These are phyloP conservation scores for Mucor piriformis DNA, from an alignment of 371 early-diverging fungal genomes.

Conservation along the genomic window DNA sequence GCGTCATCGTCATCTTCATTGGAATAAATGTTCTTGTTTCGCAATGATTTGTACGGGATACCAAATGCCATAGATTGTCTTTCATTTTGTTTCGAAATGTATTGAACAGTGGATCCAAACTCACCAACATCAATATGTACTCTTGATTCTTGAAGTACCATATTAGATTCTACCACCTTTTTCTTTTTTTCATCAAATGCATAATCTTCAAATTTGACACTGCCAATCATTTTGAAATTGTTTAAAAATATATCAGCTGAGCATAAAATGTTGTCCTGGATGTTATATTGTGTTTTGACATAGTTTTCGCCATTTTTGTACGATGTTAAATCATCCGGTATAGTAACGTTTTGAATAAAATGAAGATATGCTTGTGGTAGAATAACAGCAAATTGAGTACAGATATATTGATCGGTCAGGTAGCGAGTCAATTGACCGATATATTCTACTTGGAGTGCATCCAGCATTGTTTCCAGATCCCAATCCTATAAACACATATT, in stretches of 20 bases:
- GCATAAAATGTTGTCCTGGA: constrained; percentile 67
- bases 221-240: constrained; percentile 56
- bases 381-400: constrained; percentile 59
- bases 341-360: constrained; percentile 78
- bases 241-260: constrained; percentile 69
- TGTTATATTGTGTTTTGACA: constrained; percentile 64
- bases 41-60: constrained; percentile 60
- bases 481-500: too few species aligned
- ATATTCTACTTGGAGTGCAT: constrained; percentile 70
- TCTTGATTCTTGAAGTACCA: constrained; percentile 62
- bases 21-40: constrained; percentile 17
- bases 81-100: constrained; percentile 46
- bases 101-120: constrained; percentile 59
- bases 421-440: constrained; percentile 62
- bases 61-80: constrained; percentile 55
- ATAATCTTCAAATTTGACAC: constrained; percentile 63
- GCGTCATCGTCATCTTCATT: constrained; percentile 22
- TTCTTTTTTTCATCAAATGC: constrained; percentile 57
- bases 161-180: constrained; percentile 54
- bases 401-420: constrained; percentile 55
- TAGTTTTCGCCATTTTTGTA: constrained; percentile 53
- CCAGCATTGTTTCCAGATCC: constrained; percentile 73
- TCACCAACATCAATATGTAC: constrained; percentile 59
- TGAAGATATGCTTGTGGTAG: constrained; percentile 69
- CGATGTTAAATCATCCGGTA: constrained; percentile 70